Percentiles rank a stretch among this genome's conserved stretches.
These are phyloP conservation scores for Fomes fomentarius DNA, from an alignment of 1,284 basidiomycete species.

Conservation along the genomic window DNA sequence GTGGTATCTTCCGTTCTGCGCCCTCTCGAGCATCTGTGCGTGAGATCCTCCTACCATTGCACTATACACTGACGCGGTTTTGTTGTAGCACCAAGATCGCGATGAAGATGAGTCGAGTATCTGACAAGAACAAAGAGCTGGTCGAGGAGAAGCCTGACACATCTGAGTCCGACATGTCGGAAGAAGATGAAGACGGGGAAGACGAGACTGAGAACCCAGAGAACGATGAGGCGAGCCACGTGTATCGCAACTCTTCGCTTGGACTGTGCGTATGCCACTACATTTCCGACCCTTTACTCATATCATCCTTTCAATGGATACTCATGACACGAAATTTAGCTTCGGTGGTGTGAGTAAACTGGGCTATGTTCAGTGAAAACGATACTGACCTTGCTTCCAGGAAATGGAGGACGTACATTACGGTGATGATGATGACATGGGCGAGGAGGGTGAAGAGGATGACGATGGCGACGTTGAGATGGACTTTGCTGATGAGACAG, in stretches of 20 bases:
- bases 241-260: slow-evolving; percentile 96
- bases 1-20: slow-evolving; percentile 87
- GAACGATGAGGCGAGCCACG: slow-evolving; percentile 86
- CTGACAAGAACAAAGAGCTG: slow-evolving; percentile 70
- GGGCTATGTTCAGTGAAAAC: background rate
- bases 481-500: slow-evolving; percentile 82
- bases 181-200: slow-evolving; percentile 63
- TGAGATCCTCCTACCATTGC: slow-evolving; percentile 17
- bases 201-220: slow-evolving; percentile 42
- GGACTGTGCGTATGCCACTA: slow-evolving; percentile 85
- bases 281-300: too few species aligned
- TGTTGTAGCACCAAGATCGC: slow-evolving; percentile 84
- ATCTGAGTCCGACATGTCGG: slow-evolving; percentile 61
- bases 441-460: slow-evolving; percentile 73
- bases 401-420: slow-evolving; percentile 82
- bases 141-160: slow-evolving; percentile 55
- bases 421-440: slow-evolving; percentile 76
- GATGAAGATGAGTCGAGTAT: slow-evolving; percentile 92
- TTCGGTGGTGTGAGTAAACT: too few species aligned
- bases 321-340: too few species aligned
- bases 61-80: background rate
- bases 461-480: slow-evolving; percentile 86
- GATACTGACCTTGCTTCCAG: slow-evolving; percentile 40
- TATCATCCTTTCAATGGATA: background rate
- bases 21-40: slow-evolving; percentile 89